Percentiles rank a stretch among this genome's conserved stretches.
Conservation (phyloP, 1,284 basidiomycete genomes). For the Melampsora larici-populina region DNA sequence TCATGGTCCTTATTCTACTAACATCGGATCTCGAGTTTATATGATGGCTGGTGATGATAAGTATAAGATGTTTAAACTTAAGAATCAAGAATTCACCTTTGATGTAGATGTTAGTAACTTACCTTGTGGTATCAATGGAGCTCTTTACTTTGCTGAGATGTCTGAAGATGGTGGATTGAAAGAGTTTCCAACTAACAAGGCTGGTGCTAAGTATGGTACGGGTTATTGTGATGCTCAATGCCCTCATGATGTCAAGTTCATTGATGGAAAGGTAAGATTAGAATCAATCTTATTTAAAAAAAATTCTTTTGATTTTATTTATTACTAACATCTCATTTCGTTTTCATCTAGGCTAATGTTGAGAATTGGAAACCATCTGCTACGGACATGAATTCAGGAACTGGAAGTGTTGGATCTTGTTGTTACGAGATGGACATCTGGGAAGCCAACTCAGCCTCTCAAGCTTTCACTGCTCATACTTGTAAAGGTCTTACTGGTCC, state of each 20-base stretch:
- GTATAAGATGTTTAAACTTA: constrained; percentile 24
- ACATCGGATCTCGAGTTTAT: constrained; percentile 8
- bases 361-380: constrained; percentile 48
- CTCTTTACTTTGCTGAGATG: constrained; percentile 55
- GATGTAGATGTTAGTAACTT: constrained; percentile 31
- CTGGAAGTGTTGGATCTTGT: constrained; percentile 58
- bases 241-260: constrained; percentile 60
- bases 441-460: constrained; percentile 45
- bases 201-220: constrained; percentile 41
- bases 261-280: constrained; percentile 59
- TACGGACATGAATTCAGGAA: constrained; percentile 53
- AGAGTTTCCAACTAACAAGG: constrained; percentile 5
- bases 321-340: constrained; percentile 45
- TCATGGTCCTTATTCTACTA: neutral
- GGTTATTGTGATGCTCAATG: constrained; percentile 55
- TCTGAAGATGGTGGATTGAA: constrained; percentile 48
- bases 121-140: constrained; percentile 51
- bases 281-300: neutral
- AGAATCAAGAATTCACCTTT: constrained; percentile 30
- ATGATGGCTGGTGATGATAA: constrained; percentile 1
- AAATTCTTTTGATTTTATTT: neutral
- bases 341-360: constrained; percentile 55
- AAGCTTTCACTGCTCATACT: constrained; percentile 22
- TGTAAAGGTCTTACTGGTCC: neutral
- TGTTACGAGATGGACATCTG: constrained; percentile 58